Conservation (phyloP, 164 flowering plant species). For the Berberis vulgaris region DNA sequence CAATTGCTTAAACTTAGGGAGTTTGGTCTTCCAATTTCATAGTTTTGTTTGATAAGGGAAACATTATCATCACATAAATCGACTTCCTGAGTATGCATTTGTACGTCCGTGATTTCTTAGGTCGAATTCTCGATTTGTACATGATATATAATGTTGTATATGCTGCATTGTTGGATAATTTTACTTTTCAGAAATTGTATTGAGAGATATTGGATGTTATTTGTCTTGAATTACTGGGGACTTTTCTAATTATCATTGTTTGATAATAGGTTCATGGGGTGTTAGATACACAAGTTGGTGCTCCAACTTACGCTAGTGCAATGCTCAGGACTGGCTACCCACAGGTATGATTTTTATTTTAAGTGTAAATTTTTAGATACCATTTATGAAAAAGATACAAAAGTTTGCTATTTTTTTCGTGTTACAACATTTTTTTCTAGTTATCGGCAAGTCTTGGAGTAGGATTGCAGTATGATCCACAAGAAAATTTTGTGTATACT, state of each 20-base stretch:
- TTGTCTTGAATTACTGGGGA: background rate
- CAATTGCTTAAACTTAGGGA: background rate
- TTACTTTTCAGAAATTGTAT: background rate
- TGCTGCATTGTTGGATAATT: background rate
- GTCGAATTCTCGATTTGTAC: no score
- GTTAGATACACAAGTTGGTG: slow-evolving; percentile 59
- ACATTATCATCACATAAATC: no score
- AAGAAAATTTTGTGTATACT: slow-evolving; percentile 37
- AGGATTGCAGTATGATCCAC: slow-evolving; percentile 50
- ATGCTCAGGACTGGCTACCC: slow-evolving; percentile 52
- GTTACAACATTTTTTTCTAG: slow-evolving; percentile 22
- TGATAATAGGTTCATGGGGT: slow-evolving; percentile 63
- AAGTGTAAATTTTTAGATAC: background rate
- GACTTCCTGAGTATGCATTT: no score
- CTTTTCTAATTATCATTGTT: background rate
- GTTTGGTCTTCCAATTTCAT: no score
- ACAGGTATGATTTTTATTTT: slow-evolving; percentile 31
- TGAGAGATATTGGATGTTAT: background rate
- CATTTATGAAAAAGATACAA: background rate
- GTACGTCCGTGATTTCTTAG: no score
- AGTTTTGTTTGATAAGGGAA: background rate
- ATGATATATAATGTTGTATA: no score
- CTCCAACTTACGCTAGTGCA: slow-evolving; percentile 41
- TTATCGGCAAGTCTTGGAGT: slow-evolving; percentile 51
- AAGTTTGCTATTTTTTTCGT: background rate